phyloP scores from a whole-genome alignment of 345 rosid genomes.

The Acer yangbiense region DNA sequence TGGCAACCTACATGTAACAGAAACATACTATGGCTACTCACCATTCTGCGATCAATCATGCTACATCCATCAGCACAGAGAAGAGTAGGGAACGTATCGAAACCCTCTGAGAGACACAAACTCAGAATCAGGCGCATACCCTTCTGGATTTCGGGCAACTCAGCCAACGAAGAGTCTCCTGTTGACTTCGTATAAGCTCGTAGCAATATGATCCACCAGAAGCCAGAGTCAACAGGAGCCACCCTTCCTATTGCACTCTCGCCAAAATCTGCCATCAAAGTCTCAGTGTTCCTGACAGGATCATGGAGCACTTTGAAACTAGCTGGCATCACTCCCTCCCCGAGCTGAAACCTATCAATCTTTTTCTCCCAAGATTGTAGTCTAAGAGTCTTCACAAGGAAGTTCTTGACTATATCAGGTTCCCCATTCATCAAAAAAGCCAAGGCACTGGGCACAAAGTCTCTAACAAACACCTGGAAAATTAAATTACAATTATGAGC shows the following conservation, averaged over 20 bases:
- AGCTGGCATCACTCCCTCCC: conserved; percentile 99
- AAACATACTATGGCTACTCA: conserved; percentile 34
- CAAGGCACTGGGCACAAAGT: conserved; percentile 88
- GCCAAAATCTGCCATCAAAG: conserved; percentile 89
- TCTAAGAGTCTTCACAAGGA: conserved; percentile 88
- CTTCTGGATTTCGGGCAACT: conserved; percentile 91
- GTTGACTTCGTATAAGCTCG: conserved; percentile 93
- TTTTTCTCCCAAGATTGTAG: conserved; percentile 98
- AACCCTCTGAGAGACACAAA: conserved; percentile 91
- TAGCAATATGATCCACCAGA: conserved; percentile 97
- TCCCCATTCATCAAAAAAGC: conserved; percentile 91
- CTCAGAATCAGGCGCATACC: conserved; percentile 92
- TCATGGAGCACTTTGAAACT: conserved; percentile 96
- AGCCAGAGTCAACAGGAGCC: conserved; percentile 96
- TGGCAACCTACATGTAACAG: conserved; percentile 20
- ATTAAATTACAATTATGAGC: neutral
- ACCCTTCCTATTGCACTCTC: conserved; percentile 99
- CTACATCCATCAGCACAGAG: conserved; percentile 98
- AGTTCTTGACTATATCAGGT: conserved; percentile 82
- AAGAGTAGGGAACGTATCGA: conserved; percentile 95
- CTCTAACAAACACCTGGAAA: conserved; percentile 87
- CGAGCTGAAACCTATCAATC: conserved; percentile 94
- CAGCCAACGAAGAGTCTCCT: conserved; percentile 84
- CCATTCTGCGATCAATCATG: conserved; percentile 99
- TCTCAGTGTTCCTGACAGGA: conserved; percentile 79